Conservation (phyloP, 805 yeast species). For the Kazachstania bromeliacearum region DNA sequence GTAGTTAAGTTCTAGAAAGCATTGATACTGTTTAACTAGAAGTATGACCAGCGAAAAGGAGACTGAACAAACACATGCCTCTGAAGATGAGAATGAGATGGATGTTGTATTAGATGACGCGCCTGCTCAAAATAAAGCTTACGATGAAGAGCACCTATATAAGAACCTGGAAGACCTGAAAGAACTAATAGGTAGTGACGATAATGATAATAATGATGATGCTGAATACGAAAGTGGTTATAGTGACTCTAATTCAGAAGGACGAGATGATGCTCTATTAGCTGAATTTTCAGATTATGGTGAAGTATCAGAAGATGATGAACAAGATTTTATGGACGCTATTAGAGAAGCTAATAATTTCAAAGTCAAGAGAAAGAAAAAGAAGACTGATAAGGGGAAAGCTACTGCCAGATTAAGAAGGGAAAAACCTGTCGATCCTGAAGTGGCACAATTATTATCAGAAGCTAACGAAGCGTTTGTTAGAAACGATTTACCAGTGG, state of each 20-base stretch:
- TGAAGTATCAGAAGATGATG: constrained; percentile 33
- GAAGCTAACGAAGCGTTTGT: constrained; percentile 79
- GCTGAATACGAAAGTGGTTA: constrained; percentile 5
- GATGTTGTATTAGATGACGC: neutral
- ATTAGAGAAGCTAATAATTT: constrained; percentile 61
- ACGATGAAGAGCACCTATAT: constrained; percentile 23
- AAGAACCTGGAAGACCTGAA: constrained; percentile 29
- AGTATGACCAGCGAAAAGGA: too few species aligned
- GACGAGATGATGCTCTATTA: constrained; percentile 29
- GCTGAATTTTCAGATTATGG: constrained; percentile 32
- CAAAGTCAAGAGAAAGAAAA: constrained; percentile 33
- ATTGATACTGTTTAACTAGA: too few species aligned
- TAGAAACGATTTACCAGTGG: constrained; percentile 46
- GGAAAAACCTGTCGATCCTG: constrained; percentile 53
- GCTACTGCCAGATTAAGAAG: constrained; percentile 24
- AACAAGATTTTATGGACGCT: constrained; percentile 47
- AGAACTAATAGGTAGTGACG: constrained; percentile 13
- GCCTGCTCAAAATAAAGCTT: neutral
- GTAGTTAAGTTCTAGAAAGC: too few species aligned
- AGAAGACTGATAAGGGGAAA: constrained; percentile 25
- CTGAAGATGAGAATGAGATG: neutral
- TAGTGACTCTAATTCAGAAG: constrained; percentile 6
- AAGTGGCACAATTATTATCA: constrained; percentile 54
- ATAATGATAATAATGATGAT: constrained; percentile 7
- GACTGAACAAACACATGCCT: too few species aligned